phyloP scores from a whole-genome alignment of 768 basidiomycete genomes.

The Suillus sp. region DNA sequence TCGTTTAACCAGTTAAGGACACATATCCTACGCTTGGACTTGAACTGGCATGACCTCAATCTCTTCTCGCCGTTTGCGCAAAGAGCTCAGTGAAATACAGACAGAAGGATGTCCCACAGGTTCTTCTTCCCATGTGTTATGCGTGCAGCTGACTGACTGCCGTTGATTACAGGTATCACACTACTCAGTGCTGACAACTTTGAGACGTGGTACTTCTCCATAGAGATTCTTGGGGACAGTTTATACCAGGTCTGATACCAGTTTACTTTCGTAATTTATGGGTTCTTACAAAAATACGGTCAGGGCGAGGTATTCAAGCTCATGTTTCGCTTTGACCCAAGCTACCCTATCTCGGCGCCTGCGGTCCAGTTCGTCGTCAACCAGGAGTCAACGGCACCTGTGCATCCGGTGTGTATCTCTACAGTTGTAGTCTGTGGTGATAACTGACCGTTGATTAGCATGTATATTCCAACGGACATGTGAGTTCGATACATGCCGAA shows the following conservation, averaged over 20 bases:
- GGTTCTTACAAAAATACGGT: not conserved
- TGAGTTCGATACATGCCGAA: slow-evolving; percentile 37
- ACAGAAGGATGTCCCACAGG: slow-evolving; percentile 68
- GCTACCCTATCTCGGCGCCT: slow-evolving; percentile 86
- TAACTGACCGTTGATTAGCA: slow-evolving; percentile 49
- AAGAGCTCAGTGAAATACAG: slow-evolving; percentile 71
- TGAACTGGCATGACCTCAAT: slow-evolving; percentile 57
- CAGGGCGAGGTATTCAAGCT: slow-evolving; percentile 78
- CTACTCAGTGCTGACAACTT: slow-evolving; percentile 78
- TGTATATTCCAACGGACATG: slow-evolving; percentile 87
- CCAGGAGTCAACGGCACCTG: slow-evolving; percentile 63
- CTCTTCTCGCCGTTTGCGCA: slow-evolving; percentile 63
- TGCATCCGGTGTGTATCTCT: slow-evolving; percentile 67
- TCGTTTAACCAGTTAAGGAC: slow-evolving; percentile 2
- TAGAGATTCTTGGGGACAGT: slow-evolving; percentile 85
- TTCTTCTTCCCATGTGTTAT: slow-evolving; percentile 24
- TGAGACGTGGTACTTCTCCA: slow-evolving; percentile 72
- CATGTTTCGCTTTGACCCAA: slow-evolving; percentile 78
- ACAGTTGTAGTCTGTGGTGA: slow-evolving; percentile 3
- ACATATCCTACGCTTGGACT: slow-evolving; percentile 19
- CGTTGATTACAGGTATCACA: slow-evolving; percentile 58
- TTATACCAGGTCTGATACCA: slow-evolving; percentile 59
- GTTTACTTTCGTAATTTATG: slow-evolving; percentile 10
- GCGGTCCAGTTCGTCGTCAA: slow-evolving; percentile 84
- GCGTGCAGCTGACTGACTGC: not conserved